Base-by-base conservation (phyloP, 2,329 filamentous ascomycete species). In the Claviceps fusiformis region DNA sequence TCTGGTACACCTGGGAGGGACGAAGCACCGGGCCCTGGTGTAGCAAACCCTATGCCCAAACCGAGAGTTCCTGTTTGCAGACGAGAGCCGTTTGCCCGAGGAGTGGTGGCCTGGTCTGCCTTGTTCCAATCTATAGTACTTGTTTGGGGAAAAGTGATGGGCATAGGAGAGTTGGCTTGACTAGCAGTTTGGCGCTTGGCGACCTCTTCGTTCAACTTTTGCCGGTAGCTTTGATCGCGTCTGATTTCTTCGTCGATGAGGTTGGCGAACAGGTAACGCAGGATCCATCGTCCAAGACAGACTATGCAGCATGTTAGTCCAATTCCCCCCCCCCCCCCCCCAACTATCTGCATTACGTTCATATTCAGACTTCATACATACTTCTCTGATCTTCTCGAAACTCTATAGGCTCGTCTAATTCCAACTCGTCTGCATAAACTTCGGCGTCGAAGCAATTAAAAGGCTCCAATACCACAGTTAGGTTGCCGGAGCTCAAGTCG, bases 401-500 rank as follows among this genome's bases (percentile, higher is more conserved):
- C 13, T 91, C 85, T 19, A 87, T 75, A n/a, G 81, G 75, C 59
- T 89, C 85, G 11, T 86, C 79, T 54, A 92, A 62, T 45, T 83
- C 76, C 41, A 95, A 73, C 70, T 97, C 91, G 66, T 98, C 93
- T 1, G 90, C 92, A 67, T 98, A 98, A 69, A 95, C 87, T 65
- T 98, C 93, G 17, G 91, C 93, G 70, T 98, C 93, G 62, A 98
- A 98, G 67, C 91, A 96, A 62, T 95, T 95, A 64, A 93, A 95
- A 45, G 91, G 89, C 65, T 98, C 93, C 19, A 98, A 71, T 19
- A 95, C 85, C 3, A 96, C 92, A 2, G 90, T 92, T 55, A 98
- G 75, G 59, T 88, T 89, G 41, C 93, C 93, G 5, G 92, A 97
- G 62, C 92, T 86, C 24, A 92, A 91, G 65, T 98, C 90, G 54